A percentile compares a stretch with the other conserved stretches of the same genome.
phyloP scores from a whole-genome alignment of 176 grass and related monocot genomes.

The Rhynchospora breviuscula region DNA sequence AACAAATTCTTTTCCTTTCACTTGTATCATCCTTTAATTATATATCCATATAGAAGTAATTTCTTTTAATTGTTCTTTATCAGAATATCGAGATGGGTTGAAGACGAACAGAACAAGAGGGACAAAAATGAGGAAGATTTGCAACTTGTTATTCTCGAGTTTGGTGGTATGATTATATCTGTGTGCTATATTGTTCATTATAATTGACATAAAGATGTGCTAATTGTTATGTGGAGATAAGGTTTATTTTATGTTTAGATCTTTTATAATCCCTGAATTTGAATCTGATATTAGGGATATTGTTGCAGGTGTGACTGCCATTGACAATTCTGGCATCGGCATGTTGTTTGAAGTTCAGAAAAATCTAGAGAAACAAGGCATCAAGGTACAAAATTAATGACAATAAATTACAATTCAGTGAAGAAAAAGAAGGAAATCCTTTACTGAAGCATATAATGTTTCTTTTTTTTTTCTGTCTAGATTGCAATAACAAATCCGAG shows the following conservation, averaged over 20 bases:
- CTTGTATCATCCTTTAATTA: background rate
- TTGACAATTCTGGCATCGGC: conserved; percentile 72
- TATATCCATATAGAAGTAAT: background rate
- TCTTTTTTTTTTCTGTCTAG: conserved; percentile 31
- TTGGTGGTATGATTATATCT: conserved; percentile 50
- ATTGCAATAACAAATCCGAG: conserved; percentile 61
- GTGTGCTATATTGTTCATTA: conserved; percentile 3
- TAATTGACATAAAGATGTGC: background rate
- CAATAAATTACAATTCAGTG: background rate
- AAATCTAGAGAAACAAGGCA: conserved; percentile 49
- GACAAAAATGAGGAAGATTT: conserved; percentile 45
- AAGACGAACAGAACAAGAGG: conserved; percentile 41
- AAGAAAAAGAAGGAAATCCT: background rate
- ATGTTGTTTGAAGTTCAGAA: conserved; percentile 65
- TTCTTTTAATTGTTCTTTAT: background rate
- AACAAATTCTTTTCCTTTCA: background rate
- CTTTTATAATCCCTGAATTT: background rate
- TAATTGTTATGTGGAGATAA: background rate
- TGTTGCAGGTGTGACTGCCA: conserved; percentile 58
- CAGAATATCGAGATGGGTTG: conserved; percentile 91
- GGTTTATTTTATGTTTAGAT: background rate
- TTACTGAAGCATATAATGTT: background rate
- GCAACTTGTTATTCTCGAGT: conserved; percentile 55
- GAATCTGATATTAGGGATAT: background rate
- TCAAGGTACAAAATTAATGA: conserved; percentile 32